Percentiles rank a stretch among this genome's conserved stretches.
phyloP scores from a whole-genome alignment of 805 yeast genomes.

The Metschnikowia similis region DNA sequence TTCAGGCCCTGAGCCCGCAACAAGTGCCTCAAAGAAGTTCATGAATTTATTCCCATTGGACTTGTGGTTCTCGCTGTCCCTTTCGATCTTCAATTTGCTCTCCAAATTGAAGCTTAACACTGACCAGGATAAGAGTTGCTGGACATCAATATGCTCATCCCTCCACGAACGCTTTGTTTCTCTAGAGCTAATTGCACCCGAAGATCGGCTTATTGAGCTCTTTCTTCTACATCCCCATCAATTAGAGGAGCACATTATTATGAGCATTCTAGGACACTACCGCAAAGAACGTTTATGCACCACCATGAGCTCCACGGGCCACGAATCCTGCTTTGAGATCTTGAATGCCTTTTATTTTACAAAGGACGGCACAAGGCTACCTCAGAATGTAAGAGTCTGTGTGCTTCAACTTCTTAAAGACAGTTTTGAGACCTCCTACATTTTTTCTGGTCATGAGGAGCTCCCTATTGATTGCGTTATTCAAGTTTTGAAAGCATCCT shows the following conservation, averaged over 20 bases:
- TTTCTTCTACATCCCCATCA: conserved; percentile 34
- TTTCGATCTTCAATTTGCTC: conserved; percentile 40
- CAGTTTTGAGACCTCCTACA: conserved; percentile 31
- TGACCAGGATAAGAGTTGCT: conserved; percentile 27
- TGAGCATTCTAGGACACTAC: conserved; percentile 46
- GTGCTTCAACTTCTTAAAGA: conserved; percentile 33
- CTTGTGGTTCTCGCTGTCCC: conserved; percentile 36
- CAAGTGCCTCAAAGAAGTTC: conserved; percentile 9
- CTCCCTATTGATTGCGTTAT: conserved; percentile 30
- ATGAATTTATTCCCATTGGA: conserved; percentile 33
- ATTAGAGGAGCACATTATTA: conserved; percentile 35
- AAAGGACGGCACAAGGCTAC: conserved; percentile 9
- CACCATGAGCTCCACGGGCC: conserved; percentile 51
- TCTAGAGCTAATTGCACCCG: conserved; percentile 39
- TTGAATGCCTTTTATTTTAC: conserved; percentile 41
- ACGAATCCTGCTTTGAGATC: conserved; percentile 39
- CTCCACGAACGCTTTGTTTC: conserved; percentile 28
- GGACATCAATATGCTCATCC: conserved; percentile 33
- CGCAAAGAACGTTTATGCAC: conserved; percentile 49
- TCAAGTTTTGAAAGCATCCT: conserved; percentile 27
- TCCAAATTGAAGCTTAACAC: conserved; percentile 20
- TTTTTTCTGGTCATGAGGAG: conserved; percentile 25
- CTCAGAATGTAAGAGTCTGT: conserved; percentile 25
- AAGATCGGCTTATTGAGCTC: conserved; percentile 38
- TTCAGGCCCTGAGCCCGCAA: conserved; percentile 21